Percentiles rank a stretch among this genome's conserved stretches.
Evolutionary conservation across 2,329 filamentous ascomycete species (phyloP).

Genomic region (Fusarium sp.): DNA sequence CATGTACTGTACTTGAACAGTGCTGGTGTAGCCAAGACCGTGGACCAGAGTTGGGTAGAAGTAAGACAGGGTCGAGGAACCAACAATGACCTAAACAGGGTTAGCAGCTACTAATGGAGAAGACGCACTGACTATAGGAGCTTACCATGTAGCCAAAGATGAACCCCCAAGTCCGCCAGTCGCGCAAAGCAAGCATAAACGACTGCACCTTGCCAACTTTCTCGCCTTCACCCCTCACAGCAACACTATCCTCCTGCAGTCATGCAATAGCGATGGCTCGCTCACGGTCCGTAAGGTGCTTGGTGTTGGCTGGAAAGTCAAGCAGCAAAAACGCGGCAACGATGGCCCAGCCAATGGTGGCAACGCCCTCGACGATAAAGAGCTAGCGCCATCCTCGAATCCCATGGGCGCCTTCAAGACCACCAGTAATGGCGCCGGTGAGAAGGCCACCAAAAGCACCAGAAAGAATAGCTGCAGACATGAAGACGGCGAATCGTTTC

Average conservation of each 20-base stretch:
- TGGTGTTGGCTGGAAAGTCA: constrained; percentile 72
- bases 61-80: constrained; percentile 48
- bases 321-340: constrained; percentile 73
- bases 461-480: constrained; percentile 76
- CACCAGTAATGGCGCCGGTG: constrained; percentile 67
- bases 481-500: constrained; percentile 70
- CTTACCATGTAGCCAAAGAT: constrained; percentile 40
- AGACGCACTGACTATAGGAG: too few species aligned
- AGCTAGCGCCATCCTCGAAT: constrained; percentile 62
- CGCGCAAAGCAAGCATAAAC: constrained; percentile 17
- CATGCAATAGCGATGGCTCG: constrained; percentile 71
- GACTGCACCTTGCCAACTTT: constrained; percentile 20
- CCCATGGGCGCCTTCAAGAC: constrained; percentile 66
- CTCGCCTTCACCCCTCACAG: constrained; percentile 70
- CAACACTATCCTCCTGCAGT: constrained; percentile 70
- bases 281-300: constrained; percentile 66
- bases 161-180: constrained; percentile 35
- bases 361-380: constrained; percentile 69
- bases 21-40: constrained; percentile 47
- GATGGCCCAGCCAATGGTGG: constrained; percentile 71
- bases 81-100: constrained; percentile 44
- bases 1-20: constrained; percentile 47
- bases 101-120: not conserved
- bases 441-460: constrained; percentile 75
- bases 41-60: constrained; percentile 51